Base-by-base conservation (phyloP, 345 rosid genomes). In the Carallia pectinifolia region DNA sequence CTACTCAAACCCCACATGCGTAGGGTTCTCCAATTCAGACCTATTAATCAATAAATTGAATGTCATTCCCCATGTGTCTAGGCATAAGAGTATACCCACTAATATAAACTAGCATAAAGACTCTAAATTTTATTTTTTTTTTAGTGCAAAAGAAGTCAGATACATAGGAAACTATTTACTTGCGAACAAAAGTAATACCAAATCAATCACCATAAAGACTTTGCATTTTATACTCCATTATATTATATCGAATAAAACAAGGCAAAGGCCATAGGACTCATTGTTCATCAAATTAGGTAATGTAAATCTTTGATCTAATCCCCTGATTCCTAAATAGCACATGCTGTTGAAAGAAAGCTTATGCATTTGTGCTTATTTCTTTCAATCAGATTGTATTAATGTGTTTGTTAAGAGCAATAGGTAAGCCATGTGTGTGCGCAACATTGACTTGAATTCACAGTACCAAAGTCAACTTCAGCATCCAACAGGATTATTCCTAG, bases 1-100 rank as follows among this genome's bases (percentile, higher is more conserved):
- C 74, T 23, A 23, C 23, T 23, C 23, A 47, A 75, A 58, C 56
- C n/a, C 23, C 23, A 37, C 33, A 62, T 52, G 54, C 39, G 54
- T 61, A 58, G 67, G 78, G 39, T 34, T 33, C 56, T 65, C 27
- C 61, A 71, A 61, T 73, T 75, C 84, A 69, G 73, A 71, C 53
- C 38, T 53, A 40, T 36, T 66, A 13, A 18, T 53, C 37, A 62
- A 18, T 38, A 71, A 38, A 40, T 50, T 19, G 3, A 16, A 5
- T 48, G 39, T 37, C 61, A 30, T 64, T 37, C 27, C 71, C 58
- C 66, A 62, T 63, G 18, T 47, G 72, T 38, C 17, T 12, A 15
- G 5, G 50, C 50, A 10, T 44, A 44, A 44, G 12, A 12, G 13
- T 44, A 2, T 3, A 44, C 16, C 12, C 50, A 3, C 23, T 23